Conservation (phyloP, 495 filamentous ascomycete genomes). For the Penicillium nucicola region DNA sequence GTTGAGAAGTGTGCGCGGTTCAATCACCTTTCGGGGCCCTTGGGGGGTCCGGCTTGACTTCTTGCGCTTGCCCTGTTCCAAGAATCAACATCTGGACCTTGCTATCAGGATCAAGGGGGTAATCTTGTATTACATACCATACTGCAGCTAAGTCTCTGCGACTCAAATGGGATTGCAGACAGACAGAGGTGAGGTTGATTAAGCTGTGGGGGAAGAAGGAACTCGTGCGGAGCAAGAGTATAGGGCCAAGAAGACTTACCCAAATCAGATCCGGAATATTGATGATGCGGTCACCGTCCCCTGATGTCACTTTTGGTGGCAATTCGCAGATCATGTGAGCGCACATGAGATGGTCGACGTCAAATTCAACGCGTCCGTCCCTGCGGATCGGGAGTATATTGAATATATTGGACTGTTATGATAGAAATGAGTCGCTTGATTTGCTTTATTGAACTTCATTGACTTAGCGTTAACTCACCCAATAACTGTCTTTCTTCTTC, state of each 20-base stretch:
- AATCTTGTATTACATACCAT: too few species aligned
- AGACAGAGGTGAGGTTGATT: neutral
- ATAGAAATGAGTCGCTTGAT: too few species aligned
- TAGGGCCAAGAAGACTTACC: neutral
- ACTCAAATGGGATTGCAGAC: neutral
- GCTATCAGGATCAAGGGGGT: neutral
- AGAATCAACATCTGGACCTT: neutral
- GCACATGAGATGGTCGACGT: too few species aligned
- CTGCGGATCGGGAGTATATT: too few species aligned
- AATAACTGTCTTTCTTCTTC: too few species aligned
- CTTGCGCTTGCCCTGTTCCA: conserved; percentile 84
- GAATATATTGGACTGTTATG: too few species aligned
- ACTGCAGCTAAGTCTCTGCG: neutral
- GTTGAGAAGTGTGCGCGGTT: neutral
- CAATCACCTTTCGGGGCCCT: conserved; percentile 73
- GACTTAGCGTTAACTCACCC: too few species aligned
- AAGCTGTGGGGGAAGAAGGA: conserved; percentile 6
- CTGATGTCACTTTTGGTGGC: conserved; percentile 3
- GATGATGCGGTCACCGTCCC: conserved; percentile 1
- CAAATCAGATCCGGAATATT: conserved; percentile 11
- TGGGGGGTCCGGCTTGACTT: conserved; percentile 83
- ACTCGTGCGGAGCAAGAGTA: conserved; percentile 13
- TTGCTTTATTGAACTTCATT: too few species aligned
- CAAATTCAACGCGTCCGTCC: too few species aligned
- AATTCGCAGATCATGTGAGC: neutral